Percentiles rank a stretch among this genome's conserved stretches.
phyloP scores from a whole-genome alignment of 2,329 filamentous ascomycete species.

The Coniochaeta sp. region DNA sequence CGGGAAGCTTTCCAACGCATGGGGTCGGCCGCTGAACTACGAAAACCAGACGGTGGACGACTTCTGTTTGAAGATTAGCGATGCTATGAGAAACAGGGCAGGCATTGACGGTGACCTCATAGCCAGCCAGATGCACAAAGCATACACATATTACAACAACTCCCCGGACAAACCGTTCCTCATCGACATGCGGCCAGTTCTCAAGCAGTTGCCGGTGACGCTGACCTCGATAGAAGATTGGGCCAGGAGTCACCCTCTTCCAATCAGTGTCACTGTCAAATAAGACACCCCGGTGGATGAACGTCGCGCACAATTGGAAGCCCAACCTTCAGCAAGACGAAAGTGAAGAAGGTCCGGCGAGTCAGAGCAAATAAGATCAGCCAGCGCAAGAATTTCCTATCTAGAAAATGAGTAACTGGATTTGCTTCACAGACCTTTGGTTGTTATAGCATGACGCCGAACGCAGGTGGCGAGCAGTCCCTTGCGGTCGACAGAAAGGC shows the following conservation, averaged over 20 bases:
- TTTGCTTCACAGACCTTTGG: too few species aligned
- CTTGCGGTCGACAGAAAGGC: too few species aligned
- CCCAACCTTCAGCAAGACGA: too few species aligned
- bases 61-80: constrained; percentile 20
- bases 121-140: constrained; percentile 30
- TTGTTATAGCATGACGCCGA: too few species aligned
- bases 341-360: too few species aligned
- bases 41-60: constrained; percentile 26
- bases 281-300: too few species aligned
- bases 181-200: constrained; percentile 26
- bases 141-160: constrained; percentile 32
- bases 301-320: too few species aligned
- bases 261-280: not conserved
- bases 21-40: constrained; percentile 21
- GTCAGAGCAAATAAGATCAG: too few species aligned
- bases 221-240: constrained; percentile 28
- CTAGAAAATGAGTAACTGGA: too few species aligned
- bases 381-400: too few species aligned
- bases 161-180: constrained; percentile 27
- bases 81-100: constrained; percentile 23
- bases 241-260: constrained; percentile 15
- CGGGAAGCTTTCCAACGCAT: constrained; percentile 22
- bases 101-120: constrained; percentile 26
- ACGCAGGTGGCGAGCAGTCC: too few species aligned
- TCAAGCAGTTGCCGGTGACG: constrained; percentile 22